These are phyloP conservation scores for Phlyctochytrium arcticum DNA, from an alignment of 192 early-diverging fungal genomes.

Conservation along the genomic window DNA sequence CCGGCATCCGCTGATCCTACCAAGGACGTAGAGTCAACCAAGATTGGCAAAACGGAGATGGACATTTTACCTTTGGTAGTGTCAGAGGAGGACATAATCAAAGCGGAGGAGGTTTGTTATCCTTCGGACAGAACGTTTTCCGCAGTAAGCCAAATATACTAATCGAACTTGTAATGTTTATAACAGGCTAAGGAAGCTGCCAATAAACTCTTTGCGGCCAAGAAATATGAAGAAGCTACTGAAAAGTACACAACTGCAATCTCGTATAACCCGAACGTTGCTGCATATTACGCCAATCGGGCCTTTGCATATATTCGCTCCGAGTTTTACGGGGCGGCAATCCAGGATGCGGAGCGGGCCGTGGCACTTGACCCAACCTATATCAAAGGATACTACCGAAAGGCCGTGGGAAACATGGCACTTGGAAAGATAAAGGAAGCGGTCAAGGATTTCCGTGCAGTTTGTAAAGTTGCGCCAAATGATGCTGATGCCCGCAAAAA, in stretches of 20 bases:
- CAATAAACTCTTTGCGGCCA: conserved; percentile 63
- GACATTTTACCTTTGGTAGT: conserved; percentile 34
- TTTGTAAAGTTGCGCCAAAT: conserved; percentile 69
- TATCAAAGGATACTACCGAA: conserved; percentile 92
- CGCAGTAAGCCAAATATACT: too few species aligned
- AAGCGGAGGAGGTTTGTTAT: conserved; percentile 33
- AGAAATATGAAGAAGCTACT: conserved; percentile 80
- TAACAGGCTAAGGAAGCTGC: conserved; percentile 60
- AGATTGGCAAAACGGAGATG: neutral
- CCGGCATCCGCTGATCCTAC: neutral
- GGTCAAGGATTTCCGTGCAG: conserved; percentile 54
- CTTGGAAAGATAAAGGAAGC: conserved; percentile 79
- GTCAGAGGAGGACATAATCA: conserved; percentile 28
- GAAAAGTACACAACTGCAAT: conserved; percentile 91
- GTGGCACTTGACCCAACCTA: conserved; percentile 76
- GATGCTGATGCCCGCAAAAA: conserved; percentile 78
- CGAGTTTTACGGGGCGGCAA: conserved; percentile 75
- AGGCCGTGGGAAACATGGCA: conserved; percentile 84
- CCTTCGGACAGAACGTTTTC: neutral
- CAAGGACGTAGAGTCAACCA: neutral
- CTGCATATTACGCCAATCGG: conserved; percentile 89
- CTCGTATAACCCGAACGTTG: conserved; percentile 71
- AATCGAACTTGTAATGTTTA: neutral
- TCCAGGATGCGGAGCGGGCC: conserved; percentile 76
- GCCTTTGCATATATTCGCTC: conserved; percentile 81